Percentiles rank a stretch among this genome's conserved stretches.
phyloP scores from a whole-genome alignment of 495 filamentous ascomycete species.

The Annulohypoxylon moriforme region DNA sequence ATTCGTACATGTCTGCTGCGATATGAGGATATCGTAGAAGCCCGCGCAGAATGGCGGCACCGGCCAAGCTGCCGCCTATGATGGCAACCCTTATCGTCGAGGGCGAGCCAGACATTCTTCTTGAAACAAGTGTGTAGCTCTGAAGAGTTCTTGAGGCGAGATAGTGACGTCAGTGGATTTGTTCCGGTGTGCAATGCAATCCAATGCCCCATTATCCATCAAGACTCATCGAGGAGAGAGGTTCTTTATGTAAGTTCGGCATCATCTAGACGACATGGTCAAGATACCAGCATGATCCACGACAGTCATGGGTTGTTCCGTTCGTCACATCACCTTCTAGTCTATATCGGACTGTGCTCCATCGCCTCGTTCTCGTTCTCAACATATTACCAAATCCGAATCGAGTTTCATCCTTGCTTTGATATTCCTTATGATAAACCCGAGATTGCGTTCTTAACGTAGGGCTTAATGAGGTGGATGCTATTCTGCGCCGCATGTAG shows the following conservation, averaged over 20 bases:
- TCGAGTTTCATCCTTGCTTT: constrained; percentile 13
- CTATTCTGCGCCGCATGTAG: constrained; percentile 15
- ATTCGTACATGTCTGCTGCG: constrained; percentile 50
- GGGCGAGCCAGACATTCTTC: constrained; percentile 36
- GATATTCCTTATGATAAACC: constrained; percentile 5
- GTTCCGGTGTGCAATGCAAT: neutral
- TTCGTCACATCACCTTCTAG: neutral
- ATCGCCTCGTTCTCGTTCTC: neutral
- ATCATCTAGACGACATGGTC: neutral
- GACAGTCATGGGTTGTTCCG: constrained; percentile 1
- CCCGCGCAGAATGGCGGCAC: constrained; percentile 44
- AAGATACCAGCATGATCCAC: constrained; percentile 8
- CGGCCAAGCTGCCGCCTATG: constrained; percentile 51
- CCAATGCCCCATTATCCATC: neutral
- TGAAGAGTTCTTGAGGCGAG: neutral
- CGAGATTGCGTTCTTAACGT: constrained; percentile 1
- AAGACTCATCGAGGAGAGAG: constrained; percentile 1
- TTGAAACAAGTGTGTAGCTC: neutral
- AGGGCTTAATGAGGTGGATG: constrained; percentile 2
- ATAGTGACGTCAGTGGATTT: neutral
- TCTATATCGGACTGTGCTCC: constrained; percentile 9
- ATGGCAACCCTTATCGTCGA: constrained; percentile 51
- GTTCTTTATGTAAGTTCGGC: constrained; percentile 18
- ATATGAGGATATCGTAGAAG: constrained; percentile 49
- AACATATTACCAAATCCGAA: constrained; percentile 2